Percentiles rank a stretch among this genome's conserved stretches.
These are phyloP conservation scores for Colletotrichum gloeosporioides DNA, from an alignment of 2,329 filamentous ascomycete species.

Conservation along the genomic window DNA sequence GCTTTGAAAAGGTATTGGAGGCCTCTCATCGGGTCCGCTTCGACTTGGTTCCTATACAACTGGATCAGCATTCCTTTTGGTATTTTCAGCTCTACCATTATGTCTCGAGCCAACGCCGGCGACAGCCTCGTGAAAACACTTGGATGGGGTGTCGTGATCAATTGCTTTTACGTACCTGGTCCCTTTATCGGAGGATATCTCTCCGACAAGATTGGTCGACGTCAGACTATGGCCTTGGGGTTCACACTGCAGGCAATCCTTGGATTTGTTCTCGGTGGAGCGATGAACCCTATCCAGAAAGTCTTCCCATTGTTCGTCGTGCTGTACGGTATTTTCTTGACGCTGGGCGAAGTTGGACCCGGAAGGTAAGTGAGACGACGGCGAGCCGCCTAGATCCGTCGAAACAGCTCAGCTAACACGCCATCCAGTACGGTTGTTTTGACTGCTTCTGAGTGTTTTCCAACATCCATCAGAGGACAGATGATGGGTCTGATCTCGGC, in stretches of 20 bases:
- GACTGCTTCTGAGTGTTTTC: slow-evolving; percentile 51
- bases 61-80: slow-evolving; percentile 61
- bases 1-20: slow-evolving; percentile 53
- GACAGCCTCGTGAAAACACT: slow-evolving; percentile 47
- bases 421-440: slow-evolving; percentile 38
- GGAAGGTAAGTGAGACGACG: slow-evolving; percentile 38
- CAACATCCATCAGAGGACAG: slow-evolving; percentile 54
- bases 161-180: slow-evolving; percentile 56
- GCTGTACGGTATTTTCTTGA: slow-evolving; percentile 55
- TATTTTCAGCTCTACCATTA: slow-evolving; percentile 59
- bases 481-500: slow-evolving; percentile 53
- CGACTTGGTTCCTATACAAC: slow-evolving; percentile 59
- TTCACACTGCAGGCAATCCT: slow-evolving; percentile 49
- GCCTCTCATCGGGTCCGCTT: slow-evolving; percentile 51
- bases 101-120: slow-evolving; percentile 43
- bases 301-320: slow-evolving; percentile 57
- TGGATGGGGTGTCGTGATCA: slow-evolving; percentile 52
- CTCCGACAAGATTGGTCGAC: slow-evolving; percentile 53
- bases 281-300: slow-evolving; percentile 46
- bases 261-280: slow-evolving; percentile 56
- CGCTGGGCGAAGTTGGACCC: slow-evolving; percentile 55
- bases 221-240: slow-evolving; percentile 56
- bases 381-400: neutral
- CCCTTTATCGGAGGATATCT: slow-evolving; percentile 52
- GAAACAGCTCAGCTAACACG: neutral